Conservation (phyloP, 2,329 filamentous ascomycete species). For the Diaporthe citriasiana region DNA sequence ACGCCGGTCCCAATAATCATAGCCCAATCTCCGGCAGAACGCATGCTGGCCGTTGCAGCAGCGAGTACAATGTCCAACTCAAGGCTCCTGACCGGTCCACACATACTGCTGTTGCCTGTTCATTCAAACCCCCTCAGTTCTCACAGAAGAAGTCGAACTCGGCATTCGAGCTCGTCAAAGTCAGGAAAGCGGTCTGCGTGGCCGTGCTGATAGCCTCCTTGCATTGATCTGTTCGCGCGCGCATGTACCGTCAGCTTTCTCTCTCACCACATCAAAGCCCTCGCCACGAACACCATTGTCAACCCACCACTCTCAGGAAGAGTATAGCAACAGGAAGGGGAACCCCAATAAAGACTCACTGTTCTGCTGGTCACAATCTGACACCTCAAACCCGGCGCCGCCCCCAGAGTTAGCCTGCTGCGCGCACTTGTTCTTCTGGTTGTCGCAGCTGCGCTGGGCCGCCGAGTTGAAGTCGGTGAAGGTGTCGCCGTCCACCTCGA, state of each 20-base stretch:
- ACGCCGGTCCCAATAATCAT: neutral
- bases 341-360: constrained; percentile 52
- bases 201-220: constrained; percentile 47
- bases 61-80: neutral
- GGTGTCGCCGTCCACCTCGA: constrained; percentile 59
- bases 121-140: constrained; percentile 2
- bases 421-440: constrained; percentile 64
- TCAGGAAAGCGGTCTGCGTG: constrained; percentile 50
- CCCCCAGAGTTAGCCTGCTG: constrained; percentile 56
- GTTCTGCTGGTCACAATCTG: constrained; percentile 61
- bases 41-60: neutral
- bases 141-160: constrained; percentile 63
- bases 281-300: neutral
- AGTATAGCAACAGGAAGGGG: neutral
- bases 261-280: neutral
- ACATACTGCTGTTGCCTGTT: neutral
- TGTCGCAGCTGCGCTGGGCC: constrained; percentile 60
- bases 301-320: neutral
- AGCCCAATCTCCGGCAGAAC: neutral
- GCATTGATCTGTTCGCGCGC: constrained; percentile 54
- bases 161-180: constrained; percentile 56
- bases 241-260: constrained; percentile 6
- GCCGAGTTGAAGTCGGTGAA: constrained; percentile 62
- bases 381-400: constrained; percentile 52
- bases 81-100: neutral